A percentile compares a stretch with the other conserved stretches of the same genome.
Evolutionary conservation across 805 yeast species (phyloP).

Genomic region (Barnettozyma sucrosica): DNA sequence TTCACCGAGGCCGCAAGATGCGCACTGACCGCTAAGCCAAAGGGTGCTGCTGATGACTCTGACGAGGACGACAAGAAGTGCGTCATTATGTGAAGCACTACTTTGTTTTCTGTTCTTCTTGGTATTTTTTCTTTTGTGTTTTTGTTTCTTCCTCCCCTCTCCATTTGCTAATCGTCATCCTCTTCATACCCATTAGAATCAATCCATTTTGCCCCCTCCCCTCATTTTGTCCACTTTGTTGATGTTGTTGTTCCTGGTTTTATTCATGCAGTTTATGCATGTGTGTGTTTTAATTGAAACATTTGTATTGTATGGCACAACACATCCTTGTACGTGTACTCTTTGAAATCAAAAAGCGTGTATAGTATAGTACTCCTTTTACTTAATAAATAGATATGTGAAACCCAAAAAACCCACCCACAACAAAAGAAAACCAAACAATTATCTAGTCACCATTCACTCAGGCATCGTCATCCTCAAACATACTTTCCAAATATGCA

Average conservation of each 20-base stretch:
- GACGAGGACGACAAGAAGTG: slow-evolving; percentile 31
- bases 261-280: neutral
- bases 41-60: slow-evolving; percentile 52
- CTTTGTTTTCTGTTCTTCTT: neutral
- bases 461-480: slow-evolving; percentile 28
- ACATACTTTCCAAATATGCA: slow-evolving; percentile 45
- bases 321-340: neutral
- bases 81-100: slow-evolving; percentile 33
- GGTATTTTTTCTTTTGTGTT: neutral
- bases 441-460: too few species aligned
- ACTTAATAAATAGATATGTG: neutral
- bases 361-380: neutral
- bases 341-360: neutral
- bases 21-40: slow-evolving; percentile 84
- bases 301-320: neutral
- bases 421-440: too few species aligned
- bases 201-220: too few species aligned
- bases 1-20: slow-evolving; percentile 98
- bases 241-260: neutral
- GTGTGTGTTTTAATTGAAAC: neutral
- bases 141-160: too few species aligned
- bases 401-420: neutral
- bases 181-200: neutral
- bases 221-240: neutral
- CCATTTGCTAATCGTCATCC: neutral